These are phyloP conservation scores for Ilex paraguariensis DNA, from an alignment of 305 asterid species.

Conservation along the genomic window DNA sequence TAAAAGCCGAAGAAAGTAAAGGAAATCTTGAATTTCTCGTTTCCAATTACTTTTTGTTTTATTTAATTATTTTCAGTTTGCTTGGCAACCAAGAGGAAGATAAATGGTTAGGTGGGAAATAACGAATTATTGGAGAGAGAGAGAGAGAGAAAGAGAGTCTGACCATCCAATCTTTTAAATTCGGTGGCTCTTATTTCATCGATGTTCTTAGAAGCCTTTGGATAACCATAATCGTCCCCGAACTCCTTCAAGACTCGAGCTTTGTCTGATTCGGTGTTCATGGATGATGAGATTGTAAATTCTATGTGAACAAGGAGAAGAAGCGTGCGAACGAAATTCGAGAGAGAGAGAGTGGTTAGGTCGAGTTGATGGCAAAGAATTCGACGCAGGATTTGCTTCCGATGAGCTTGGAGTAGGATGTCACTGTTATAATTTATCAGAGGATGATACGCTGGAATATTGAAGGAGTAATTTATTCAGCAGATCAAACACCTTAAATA, in stretches of 20 bases:
- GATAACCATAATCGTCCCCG: constrained; percentile 88
- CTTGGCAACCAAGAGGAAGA: background rate
- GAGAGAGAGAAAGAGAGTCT: constrained; percentile 9
- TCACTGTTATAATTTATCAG: too few species aligned
- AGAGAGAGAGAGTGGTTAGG: too few species aligned
- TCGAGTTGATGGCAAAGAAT: too few species aligned
- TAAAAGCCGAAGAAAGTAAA: background rate
- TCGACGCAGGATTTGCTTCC: too few species aligned
- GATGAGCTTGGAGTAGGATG: too few species aligned
- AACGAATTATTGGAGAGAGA: background rate
- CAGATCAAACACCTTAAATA: too few species aligned
- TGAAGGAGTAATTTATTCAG: too few species aligned
- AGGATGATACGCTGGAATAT: too few species aligned
- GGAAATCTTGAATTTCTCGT: background rate
- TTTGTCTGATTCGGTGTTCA: constrained; percentile 48
- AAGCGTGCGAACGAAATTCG: background rate
- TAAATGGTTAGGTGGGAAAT: background rate
- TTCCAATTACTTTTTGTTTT: background rate
- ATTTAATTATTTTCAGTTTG: background rate
- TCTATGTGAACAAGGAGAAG: background rate
- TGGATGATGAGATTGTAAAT: background rate
- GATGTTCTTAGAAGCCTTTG: constrained; percentile 52
- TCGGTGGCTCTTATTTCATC: constrained; percentile 78
- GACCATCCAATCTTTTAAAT: constrained; percentile 78
- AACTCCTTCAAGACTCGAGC: constrained; percentile 63